Conservation (phyloP, 176 grass and related monocot genomes). For the Aegilops tauschii region DNA sequence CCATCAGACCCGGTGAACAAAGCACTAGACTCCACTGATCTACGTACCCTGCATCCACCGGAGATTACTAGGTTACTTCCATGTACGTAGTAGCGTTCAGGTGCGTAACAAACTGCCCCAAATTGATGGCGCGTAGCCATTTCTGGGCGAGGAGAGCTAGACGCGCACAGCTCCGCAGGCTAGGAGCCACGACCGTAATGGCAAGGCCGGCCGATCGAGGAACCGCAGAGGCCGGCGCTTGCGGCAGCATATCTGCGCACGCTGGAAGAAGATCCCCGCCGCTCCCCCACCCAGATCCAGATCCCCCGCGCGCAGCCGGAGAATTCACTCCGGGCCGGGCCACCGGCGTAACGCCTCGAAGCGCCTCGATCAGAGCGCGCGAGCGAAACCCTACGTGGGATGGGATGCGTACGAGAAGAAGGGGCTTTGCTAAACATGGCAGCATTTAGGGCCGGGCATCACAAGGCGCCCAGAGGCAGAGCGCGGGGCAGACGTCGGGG, state of each 20-base stretch:
- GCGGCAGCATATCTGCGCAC: background rate
- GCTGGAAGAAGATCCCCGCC: background rate
- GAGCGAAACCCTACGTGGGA: background rate
- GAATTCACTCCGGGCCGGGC: background rate
- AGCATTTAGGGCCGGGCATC: background rate
- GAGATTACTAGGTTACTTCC: no score
- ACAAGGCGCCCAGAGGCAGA: background rate
- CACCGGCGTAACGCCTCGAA: no score
- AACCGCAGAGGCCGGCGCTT: background rate
- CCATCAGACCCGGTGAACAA: background rate
- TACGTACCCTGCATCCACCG: no score
- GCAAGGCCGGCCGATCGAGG: background rate
- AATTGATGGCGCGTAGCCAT: background rate
- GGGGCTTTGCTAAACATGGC: background rate
- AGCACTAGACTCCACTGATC: background rate
- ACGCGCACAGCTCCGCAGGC: background rate
- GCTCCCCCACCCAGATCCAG: background rate
- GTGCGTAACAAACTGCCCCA: background rate
- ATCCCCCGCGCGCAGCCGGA: background rate
- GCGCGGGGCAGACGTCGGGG: background rate
- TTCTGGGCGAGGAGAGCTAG: background rate
- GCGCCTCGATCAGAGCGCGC: background rate
- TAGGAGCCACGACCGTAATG: background rate
- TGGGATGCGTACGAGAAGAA: background rate
- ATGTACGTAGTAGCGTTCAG: no score